phyloP scores from a whole-genome alignment of 495 filamentous ascomycete species.

The Trichoderma reesei region DNA sequence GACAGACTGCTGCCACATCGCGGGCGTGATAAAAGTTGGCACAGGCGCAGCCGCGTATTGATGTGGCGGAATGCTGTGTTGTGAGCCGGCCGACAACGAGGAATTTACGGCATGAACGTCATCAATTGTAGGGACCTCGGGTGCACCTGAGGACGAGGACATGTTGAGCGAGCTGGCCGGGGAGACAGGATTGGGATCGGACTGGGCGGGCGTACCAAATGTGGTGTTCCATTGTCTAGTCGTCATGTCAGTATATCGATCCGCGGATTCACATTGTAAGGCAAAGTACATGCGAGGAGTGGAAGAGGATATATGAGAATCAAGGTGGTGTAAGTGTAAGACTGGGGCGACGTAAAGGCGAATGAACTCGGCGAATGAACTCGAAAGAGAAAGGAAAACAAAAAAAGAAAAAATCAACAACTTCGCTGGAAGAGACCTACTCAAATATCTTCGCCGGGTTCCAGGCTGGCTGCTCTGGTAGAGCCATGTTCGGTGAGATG shows the following conservation, averaged over 20 bases:
- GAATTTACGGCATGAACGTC: constrained; percentile 40
- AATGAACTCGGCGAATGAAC: neutral
- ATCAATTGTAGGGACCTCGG: constrained; percentile 41
- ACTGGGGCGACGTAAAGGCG: neutral
- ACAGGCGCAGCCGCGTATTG: constrained; percentile 45
- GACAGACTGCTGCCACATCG: constrained; percentile 95
- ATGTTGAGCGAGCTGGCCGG: constrained; percentile 32
- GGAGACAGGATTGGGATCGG: constrained; percentile 29
- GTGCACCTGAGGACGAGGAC: constrained; percentile 34
- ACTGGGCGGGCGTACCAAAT: constrained; percentile 58
- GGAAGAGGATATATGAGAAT: neutral
- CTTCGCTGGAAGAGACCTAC: constrained; percentile 43
- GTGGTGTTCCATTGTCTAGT: constrained; percentile 83
- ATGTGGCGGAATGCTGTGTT: constrained; percentile 40
- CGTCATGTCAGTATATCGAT: neutral
- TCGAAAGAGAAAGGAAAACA: neutral
- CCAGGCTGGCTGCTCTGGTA: constrained; percentile 68
- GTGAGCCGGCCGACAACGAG: constrained; percentile 42
- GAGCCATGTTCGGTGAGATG: constrained; percentile 38
- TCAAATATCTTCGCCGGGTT: constrained; percentile 91
- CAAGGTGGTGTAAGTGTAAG: neutral
- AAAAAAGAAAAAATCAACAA: constrained; percentile 2
- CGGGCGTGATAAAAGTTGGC: constrained; percentile 70
- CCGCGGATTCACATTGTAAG: neutral
- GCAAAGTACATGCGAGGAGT: neutral